phyloP scores from a whole-genome alignment of 1,139 yeast species.

The Yamadazyma triangularis region DNA sequence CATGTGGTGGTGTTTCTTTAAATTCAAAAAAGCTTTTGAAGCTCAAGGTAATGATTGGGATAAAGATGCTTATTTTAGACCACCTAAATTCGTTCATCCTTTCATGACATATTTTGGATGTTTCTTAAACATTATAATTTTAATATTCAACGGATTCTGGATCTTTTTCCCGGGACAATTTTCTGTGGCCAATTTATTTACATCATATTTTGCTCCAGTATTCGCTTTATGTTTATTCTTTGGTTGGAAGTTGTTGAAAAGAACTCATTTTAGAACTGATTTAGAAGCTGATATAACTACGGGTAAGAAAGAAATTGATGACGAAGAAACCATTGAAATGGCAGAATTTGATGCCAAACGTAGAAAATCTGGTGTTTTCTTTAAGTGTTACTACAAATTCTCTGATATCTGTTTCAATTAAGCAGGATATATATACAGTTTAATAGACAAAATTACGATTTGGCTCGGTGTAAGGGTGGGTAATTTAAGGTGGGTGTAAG shows the following conservation, averaged over 20 bases:
- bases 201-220: conserved; percentile 39
- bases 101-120: conserved; percentile 30
- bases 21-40: conserved; percentile 27
- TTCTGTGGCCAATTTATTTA: conserved; percentile 31
- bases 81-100: conserved; percentile 28
- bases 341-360: conserved; percentile 16
- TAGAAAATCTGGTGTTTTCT: conserved; percentile 16
- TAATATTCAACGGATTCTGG: conserved; percentile 40
- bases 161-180: conserved; percentile 39
- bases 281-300: conserved; percentile 34
- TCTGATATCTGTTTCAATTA: conserved; percentile 13
- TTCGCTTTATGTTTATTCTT: conserved; percentile 21
- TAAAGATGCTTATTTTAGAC: conserved; percentile 19
- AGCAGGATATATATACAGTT: too few relatives aligned
- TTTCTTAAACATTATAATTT: conserved; percentile 20
- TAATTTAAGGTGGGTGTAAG: too few relatives aligned
- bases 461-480: too few relatives aligned
- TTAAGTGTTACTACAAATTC: conserved; percentile 13
- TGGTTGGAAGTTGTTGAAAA: conserved; percentile 33
- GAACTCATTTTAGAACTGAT: conserved; percentile 27
- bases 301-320: conserved; percentile 33
- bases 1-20: conserved; percentile 45
- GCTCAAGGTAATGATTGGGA: conserved; percentile 27
- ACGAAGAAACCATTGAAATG: conserved; percentile 25
- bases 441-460: too few relatives aligned